These are phyloP conservation scores for Globisporangium cylindrosporum DNA, from an alignment of 352 stramenopile genomes.

Conservation along the genomic window DNA sequence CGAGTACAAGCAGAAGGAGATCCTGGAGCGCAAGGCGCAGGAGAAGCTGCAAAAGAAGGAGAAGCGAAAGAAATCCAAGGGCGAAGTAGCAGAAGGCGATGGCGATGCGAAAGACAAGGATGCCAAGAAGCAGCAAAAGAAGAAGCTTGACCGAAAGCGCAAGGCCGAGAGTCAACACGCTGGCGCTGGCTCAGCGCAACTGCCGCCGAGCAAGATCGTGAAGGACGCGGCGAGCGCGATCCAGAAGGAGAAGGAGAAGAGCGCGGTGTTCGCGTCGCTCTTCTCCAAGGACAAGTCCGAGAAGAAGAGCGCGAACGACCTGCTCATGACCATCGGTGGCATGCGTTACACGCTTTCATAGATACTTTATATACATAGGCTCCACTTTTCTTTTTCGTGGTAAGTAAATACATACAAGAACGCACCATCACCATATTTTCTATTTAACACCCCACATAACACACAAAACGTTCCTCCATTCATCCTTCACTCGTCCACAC, in stretches of 20 bases:
- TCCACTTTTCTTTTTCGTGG: not conserved
- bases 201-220: slow-evolving; percentile 40
- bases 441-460: not conserved
- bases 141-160: slow-evolving; percentile 44
- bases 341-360: slow-evolving; percentile 86
- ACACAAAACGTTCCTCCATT: not conserved
- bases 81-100: not conserved
- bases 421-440: not conserved
- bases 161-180: slow-evolving; percentile 17
- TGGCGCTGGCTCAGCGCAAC: slow-evolving; percentile 12
- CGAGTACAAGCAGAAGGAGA: slow-evolving; percentile 33
- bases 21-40: slow-evolving; percentile 46
- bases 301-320: slow-evolving; percentile 72
- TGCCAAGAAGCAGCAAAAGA: slow-evolving; percentile 14
- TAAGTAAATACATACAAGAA: slow-evolving; percentile 1
- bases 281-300: slow-evolving; percentile 69
- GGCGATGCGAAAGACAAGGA: slow-evolving; percentile 10
- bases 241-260: slow-evolving; percentile 68
- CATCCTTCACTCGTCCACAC: slow-evolving; percentile 41
- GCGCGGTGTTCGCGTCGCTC: slow-evolving; percentile 76
- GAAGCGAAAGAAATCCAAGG: slow-evolving; percentile 39
- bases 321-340: slow-evolving; percentile 83
- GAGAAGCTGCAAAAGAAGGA: slow-evolving; percentile 56
- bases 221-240: slow-evolving; percentile 58
- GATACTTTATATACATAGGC: not conserved